Evolutionary conservation across 2,329 filamentous ascomycete genomes (phyloP), one percentile per base, ranked within the genome.

Genomic region (Aspergillus texensis): DNA sequence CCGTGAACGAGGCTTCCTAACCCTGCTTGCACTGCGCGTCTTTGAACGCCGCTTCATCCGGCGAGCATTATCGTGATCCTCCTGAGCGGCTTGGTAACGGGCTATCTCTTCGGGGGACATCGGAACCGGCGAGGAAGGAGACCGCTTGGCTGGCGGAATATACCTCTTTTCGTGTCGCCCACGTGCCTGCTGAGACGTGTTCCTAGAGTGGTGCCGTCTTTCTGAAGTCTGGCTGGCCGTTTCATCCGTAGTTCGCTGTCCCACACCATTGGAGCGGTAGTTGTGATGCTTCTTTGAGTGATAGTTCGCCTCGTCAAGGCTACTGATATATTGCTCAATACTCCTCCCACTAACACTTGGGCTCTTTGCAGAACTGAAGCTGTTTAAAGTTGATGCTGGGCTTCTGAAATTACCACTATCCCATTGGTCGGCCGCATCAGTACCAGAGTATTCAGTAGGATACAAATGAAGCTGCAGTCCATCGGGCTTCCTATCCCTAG

Each of bases 61-160:
- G 69, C 84, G 83, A 65, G 82, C 82, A 39, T 83, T 81, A 26
- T 84, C 79, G 36, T 80, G 81, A 26, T 76, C 80, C 12, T 84
- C 84, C 9, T 80, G 75, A 64, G 79, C 81, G 6, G 75, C 77
- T 55, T 80, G 78, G 64, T 81, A 82, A 52, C 75, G 73, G 57
- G 79, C 72, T 64, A 92, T 75, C 71, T 97, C 93, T 70, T 97
- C 92, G 0, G 93, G 93, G 3, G 94, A 96, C 94, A 97, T 97
- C 3, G 94, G 93, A 2, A 97, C 86, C 0, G 94, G 94, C 0
- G 94, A 97, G 2, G 93, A 96, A 0, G 94, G 94, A 1, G 94
- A 97, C 26, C 91, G 86, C 78, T 97, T 96, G 14, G 89, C 87
- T 21, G 91, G 87, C 72, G 88, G 90, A 66, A 90, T 93, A 67